Evolutionary conservation across 2,329 filamentous ascomycete genomes (phyloP), one percentile per base, ranked within the genome.

Genomic region (Curvularia sp.): DNA sequence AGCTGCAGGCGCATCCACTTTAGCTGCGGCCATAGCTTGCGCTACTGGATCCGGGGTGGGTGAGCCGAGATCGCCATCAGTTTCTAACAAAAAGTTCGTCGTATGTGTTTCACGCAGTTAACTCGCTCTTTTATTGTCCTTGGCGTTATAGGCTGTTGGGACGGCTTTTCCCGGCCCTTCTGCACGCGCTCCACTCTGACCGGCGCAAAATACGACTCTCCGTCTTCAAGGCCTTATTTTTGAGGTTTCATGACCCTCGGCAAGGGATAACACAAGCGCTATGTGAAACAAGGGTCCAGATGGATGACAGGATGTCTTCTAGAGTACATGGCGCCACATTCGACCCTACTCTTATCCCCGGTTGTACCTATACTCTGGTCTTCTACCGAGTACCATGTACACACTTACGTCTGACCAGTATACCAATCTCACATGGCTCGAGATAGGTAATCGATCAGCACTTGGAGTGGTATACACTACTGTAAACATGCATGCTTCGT

Each of bases 1-100:
- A 53, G 57, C 49, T 57, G 62, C 59, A 31, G 30, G 31, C 55
- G 57, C 53, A 28, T 30, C 35, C 49, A 46, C 47, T 48, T 58
- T 62, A 57, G 51, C 39, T 46, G 41, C 58, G 61, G 63, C 35
- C 62, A 62, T 58, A 62, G 64, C 64, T 60, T 28, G 18, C 42
- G 33, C 52, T 57, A 54, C 49, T 46, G 10, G 30, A 52, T 58
- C 60, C 55, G 57, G 62, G 64, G 61, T 60, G 49, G 48, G 33
- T 50, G 55, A 58, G 46, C 57, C 52, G 61, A 57, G 55, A 49
- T 39, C 41, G 41, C 33, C 48, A 28, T 38, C 39, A 31, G 26
- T 30, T 57, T 52, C 39, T 28, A 30, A 46, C 48, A 24, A 60
- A 44, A 49, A 44, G 26, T 60, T 44, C 49, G 53, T 53, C 49